Base-by-base conservation (phyloP, 352 stramenopile genomes). In the Globisporangium paroecandrum region DNA sequence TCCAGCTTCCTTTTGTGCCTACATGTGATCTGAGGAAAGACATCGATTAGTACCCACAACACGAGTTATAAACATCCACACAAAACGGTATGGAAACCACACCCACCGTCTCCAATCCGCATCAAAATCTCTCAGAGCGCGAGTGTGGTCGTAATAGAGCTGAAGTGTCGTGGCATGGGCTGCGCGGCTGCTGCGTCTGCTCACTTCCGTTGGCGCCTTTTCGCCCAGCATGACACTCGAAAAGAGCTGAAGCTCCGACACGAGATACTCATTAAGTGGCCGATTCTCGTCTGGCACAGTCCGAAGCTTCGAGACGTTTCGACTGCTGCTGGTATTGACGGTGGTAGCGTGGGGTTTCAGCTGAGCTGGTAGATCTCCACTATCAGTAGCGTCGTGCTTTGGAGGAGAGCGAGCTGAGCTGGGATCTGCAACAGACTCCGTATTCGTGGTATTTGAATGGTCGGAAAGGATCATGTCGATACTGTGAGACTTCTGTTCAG, bases 41-140 rank as follows among this genome's bases (percentile, higher is more conserved):
- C 29, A 24, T 22, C 9, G 7, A 47, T 34, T 29, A 57, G 56
- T 20, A 71, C 74, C 12, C 57, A 68, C 18, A 65, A 59, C 10
- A 27, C n/a, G 59, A 6, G 34, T 25, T 65, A 15, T 10, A 43
- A 7, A 61, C 67, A 56, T 70, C 59, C 34, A 27, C 34, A 0
- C n/a, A 65, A 22, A 36, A 15, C 18, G 15, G 41, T 36, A 29
- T 27, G 47, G 32, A 64, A 59, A 41, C 12, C 62, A 24, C 12
- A 64, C 70, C 41, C 34, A 89, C 80, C 80, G 71, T 70, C 73
- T 78, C 66, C 71, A 83, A 32, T 86, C 78, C 7, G 82, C 76
- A 59, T 86, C 78, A 46, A 86, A 89, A 58, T 89, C 78, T 61
- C 74, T 76, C 20, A 89, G 69, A 49, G 75, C 70, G 62, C 80